phyloP scores from a whole-genome alignment of 2,329 filamentous ascomycete genomes.

The Stachybotrys chlorohalonatus region DNA sequence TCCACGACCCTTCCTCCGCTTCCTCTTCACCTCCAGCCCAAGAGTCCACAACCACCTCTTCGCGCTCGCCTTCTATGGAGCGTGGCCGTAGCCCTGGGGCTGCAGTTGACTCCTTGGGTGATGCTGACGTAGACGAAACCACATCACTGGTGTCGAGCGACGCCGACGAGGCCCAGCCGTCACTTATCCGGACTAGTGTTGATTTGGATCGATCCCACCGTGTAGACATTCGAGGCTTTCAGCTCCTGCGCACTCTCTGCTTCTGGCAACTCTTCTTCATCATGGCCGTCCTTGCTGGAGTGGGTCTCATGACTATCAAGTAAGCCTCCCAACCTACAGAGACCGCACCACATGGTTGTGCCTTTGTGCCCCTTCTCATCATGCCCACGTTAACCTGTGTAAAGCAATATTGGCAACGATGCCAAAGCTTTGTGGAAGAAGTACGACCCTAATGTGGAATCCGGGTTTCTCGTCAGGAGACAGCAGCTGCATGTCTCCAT shows the following conservation, averaged over 20 bases:
- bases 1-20: background rate
- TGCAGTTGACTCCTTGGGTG: constrained; percentile 9
- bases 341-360: background rate
- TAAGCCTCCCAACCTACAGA: constrained; percentile 34
- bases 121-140: constrained; percentile 57
- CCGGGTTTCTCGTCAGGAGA: constrained; percentile 67
- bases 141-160: constrained; percentile 69
- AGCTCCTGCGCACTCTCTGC: constrained; percentile 60
- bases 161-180: constrained; percentile 38
- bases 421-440: constrained; percentile 81
- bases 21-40: background rate
- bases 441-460: constrained; percentile 63
- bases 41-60: background rate
- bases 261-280: constrained; percentile 90
- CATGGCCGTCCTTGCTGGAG: constrained; percentile 83
- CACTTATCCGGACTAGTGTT: constrained; percentile 50
- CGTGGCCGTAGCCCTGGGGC: background rate
- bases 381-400: background rate
- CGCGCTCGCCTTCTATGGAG: background rate
- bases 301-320: constrained; percentile 99
- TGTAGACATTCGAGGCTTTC: constrained; percentile 83
- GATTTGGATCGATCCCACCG: constrained; percentile 67
- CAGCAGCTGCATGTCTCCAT: constrained; percentile 93
- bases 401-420: constrained; percentile 88
- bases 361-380: constrained; percentile 1